Base-by-base conservation (phyloP, 2,329 filamentous ascomycete species). In the Paraphoma chrysanthemicola region DNA sequence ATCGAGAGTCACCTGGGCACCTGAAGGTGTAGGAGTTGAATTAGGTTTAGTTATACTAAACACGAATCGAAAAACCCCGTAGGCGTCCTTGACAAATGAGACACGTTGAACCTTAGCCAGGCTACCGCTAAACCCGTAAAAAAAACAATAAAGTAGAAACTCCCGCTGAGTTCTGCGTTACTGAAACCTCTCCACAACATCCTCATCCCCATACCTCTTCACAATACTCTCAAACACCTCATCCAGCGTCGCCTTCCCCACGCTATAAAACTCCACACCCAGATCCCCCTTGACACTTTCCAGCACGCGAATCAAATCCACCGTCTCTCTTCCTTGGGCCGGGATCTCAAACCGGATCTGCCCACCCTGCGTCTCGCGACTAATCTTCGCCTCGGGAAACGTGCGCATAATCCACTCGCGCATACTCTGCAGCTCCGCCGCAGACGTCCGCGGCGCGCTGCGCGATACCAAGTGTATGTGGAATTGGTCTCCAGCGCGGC, bases 211-310 rank as follows among this genome's bases (percentile, higher is more conserved):
- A 52, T 62, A 56, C 44, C 55, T 45, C 42, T 55, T 55, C 0
- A 96, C 92, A 72, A 96, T 94, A 46, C 84, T 86, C 76, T 97
- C 78, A 76, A 97, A 97, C 0, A 96, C 92, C 77, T 96, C 91
- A 72, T 97, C 93, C 49, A 96, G 77, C 16, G 91, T 95, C 28
- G 92, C 93, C 39, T 91, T 91, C 54, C 87, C 91, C 63, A 96
- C 91, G 52, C 89, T 92, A 77, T 93, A 97, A 75, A 94, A 91
- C 70, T 91, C 89, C 31, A 96, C 85, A 0, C 90, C 90, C 31
- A 96, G 75, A 1, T 77, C 75, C 18, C 85, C 81, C 72, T 89
- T 91, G 56, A 87, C 82, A 64, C 87, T 85, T 76, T 96, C 93
- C 1, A 96, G 79, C 45, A 87, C 68, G 9, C 87, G 83, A 56